Percentiles rank a stretch among this genome's conserved stretches.
phyloP scores from a whole-genome alignment of 805 yeast species.

The Hanseniaspora vineae region DNA sequence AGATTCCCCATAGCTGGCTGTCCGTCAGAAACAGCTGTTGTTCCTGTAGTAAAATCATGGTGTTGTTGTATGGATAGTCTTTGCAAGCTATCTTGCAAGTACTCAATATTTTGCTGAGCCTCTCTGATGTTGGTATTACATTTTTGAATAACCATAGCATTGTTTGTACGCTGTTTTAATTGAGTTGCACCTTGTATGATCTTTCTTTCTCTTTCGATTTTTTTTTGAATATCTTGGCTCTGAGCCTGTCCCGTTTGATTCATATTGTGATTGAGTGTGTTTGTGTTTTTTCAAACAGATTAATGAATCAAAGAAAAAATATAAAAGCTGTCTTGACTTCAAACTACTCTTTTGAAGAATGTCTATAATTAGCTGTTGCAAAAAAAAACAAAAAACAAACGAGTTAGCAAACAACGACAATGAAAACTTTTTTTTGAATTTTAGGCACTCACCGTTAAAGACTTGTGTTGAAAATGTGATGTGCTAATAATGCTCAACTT shows the following conservation, averaged over 20 bases:
- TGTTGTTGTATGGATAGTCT: conserved; percentile 30
- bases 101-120: conserved; percentile 82
- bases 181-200: conserved; percentile 80
- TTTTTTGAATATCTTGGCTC: conserved; percentile 59
- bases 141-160: conserved; percentile 73
- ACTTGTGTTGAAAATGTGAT: too few species aligned
- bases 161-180: conserved; percentile 64
- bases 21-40: conserved; percentile 53
- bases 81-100: conserved; percentile 63
- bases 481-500: too few species aligned
- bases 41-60: conserved; percentile 24
- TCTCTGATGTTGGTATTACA: conserved; percentile 87
- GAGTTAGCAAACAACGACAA: too few species aligned
- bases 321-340: too few species aligned
- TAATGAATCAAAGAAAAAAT: too few species aligned
- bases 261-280: not conserved
- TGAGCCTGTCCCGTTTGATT: not conserved
- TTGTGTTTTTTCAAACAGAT: not conserved
- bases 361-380: too few species aligned
- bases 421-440: too few species aligned
- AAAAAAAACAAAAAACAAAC: too few species aligned
- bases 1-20: conserved; percentile 14
- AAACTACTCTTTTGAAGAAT: too few species aligned
- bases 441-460: too few species aligned
- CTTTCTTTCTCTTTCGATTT: conserved; percentile 79